A percentile compares a stretch with the other conserved stretches of the same genome.
Evolutionary conservation across 352 stramenopile genomes (phyloP).

Genomic region (Phytophthora lateralis): DNA sequence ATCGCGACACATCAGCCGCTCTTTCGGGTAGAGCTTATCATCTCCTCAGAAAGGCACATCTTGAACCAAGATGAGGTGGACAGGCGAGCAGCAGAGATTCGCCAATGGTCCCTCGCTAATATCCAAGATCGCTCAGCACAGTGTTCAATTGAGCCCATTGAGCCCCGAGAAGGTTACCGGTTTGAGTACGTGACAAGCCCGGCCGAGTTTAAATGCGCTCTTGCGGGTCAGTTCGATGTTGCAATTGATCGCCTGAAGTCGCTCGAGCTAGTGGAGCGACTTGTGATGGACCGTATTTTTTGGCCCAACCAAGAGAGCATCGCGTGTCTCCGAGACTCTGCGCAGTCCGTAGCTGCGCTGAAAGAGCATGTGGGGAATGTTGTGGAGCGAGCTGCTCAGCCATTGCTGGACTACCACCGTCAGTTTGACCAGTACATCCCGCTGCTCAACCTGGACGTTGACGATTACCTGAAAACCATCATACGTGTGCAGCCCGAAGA

Average conservation of each 20-base stretch:
- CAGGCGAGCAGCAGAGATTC: slow-evolving; percentile 58
- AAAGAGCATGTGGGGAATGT: slow-evolving; percentile 54
- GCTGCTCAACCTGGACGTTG: slow-evolving; percentile 92
- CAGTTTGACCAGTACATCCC: slow-evolving; percentile 88
- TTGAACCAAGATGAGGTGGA: slow-evolving; percentile 67
- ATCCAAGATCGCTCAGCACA: slow-evolving; percentile 49
- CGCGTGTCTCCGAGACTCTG: slow-evolving; percentile 70
- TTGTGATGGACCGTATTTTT: slow-evolving; percentile 96
- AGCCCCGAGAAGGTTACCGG: slow-evolving; percentile 46
- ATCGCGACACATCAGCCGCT: slow-evolving; percentile 55
- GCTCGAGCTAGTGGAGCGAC: slow-evolving; percentile 90
- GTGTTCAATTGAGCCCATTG: slow-evolving; percentile 63
- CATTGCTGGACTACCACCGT: slow-evolving; percentile 76
- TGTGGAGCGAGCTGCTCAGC: slow-evolving; percentile 50
- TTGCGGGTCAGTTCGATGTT: slow-evolving; percentile 83
- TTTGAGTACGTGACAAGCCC: slow-evolving; percentile 85
- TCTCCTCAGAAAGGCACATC: slow-evolving; percentile 55
- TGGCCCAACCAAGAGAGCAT: slow-evolving; percentile 94
- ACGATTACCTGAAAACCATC: slow-evolving; percentile 77
- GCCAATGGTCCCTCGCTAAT: slow-evolving; percentile 65
- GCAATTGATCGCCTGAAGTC: slow-evolving; percentile 81
- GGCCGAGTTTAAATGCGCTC: slow-evolving; percentile 68
- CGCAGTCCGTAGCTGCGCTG: slow-evolving; percentile 62
- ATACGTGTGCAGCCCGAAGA: slow-evolving; percentile 50
- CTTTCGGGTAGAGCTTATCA: slow-evolving; percentile 76